These are phyloP conservation scores for Melaleuca quinquenervia DNA, from an alignment of 345 rosid species.

Conservation along the genomic window DNA sequence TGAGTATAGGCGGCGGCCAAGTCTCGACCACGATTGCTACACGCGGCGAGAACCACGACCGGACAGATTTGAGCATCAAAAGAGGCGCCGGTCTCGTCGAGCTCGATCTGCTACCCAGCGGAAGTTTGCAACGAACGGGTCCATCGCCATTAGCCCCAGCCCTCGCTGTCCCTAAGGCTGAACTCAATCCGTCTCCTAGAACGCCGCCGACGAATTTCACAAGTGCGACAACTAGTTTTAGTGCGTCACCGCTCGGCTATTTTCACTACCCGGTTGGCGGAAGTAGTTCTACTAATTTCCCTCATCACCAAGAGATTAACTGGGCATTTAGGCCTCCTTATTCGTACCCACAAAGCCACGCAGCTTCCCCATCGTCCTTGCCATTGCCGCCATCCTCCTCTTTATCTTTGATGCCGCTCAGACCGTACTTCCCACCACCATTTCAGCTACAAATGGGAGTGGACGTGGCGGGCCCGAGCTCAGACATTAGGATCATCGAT, in stretches of 20 bases:
- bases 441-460: constrained; percentile 35
- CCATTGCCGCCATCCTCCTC: constrained; percentile 21
- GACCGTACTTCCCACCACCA: constrained; percentile 48
- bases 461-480: constrained; percentile 54
- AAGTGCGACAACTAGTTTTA: background rate
- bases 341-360: constrained; percentile 19
- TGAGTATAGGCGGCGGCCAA: constrained; percentile 49
- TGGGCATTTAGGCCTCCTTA: constrained; percentile 52
- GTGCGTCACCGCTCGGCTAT: background rate
- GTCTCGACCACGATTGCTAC: constrained; percentile 1
- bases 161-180: background rate
- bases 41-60: background rate
- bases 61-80: background rate
- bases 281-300: background rate
- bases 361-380: constrained; percentile 25
- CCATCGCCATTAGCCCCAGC: constrained; percentile 10
- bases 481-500: constrained; percentile 60
- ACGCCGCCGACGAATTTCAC: background rate
- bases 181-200: background rate
- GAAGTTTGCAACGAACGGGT: constrained; percentile 7
- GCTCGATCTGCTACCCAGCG: constrained; percentile 54
- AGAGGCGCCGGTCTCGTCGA: constrained; percentile 1
- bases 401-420: constrained; percentile 43
- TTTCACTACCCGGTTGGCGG: background rate
- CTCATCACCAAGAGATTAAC: constrained; percentile 4